Percentiles rank a stretch among this genome's conserved stretches.
These are phyloP conservation scores for Pichia sp. DNA, from an alignment of 1,139 yeast species.

Conservation along the genomic window DNA sequence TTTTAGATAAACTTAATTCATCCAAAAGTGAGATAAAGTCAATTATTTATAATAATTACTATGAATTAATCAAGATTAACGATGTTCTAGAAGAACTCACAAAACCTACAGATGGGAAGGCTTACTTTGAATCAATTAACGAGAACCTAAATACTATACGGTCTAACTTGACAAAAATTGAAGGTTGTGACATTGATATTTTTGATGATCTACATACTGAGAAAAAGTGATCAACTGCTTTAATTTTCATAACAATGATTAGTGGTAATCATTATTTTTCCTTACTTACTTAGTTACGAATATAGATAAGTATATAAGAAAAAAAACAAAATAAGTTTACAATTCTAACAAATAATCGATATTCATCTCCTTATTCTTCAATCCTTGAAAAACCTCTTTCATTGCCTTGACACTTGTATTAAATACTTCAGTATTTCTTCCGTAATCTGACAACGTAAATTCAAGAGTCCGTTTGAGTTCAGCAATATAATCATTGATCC, in stretches of 20 bases:
- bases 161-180: slow-evolving; percentile 6
- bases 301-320: too few relatives aligned
- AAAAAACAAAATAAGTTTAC: too few relatives aligned
- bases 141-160: slow-evolving; percentile 9
- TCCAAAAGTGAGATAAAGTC: slow-evolving; percentile 43
- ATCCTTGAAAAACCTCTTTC: slow-evolving; percentile 6
- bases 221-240: too few relatives aligned
- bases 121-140: slow-evolving; percentile 6
- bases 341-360: slow-evolving; percentile 13
- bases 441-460: slow-evolving; percentile 14
- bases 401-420: slow-evolving; percentile 3
- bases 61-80: slow-evolving; percentile 43
- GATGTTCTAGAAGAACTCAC: slow-evolving; percentile 30
- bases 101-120: slow-evolving; percentile 6
- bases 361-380: slow-evolving; percentile 12
- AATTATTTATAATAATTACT: slow-evolving; percentile 46
- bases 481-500: slow-evolving; percentile 13
- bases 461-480: slow-evolving; percentile 8
- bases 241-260: slow-evolving; percentile 5
- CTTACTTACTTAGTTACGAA: too few relatives aligned
- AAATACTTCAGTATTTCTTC: slow-evolving; percentile 9
- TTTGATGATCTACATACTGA: too few relatives aligned
- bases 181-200: slow-evolving; percentile 9
- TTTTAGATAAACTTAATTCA: slow-evolving; percentile 37
- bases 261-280: slow-evolving; percentile 9